phyloP scores from a whole-genome alignment of 2,329 filamentous ascomycete genomes.

The Plenodomus tracheiphilus region DNA sequence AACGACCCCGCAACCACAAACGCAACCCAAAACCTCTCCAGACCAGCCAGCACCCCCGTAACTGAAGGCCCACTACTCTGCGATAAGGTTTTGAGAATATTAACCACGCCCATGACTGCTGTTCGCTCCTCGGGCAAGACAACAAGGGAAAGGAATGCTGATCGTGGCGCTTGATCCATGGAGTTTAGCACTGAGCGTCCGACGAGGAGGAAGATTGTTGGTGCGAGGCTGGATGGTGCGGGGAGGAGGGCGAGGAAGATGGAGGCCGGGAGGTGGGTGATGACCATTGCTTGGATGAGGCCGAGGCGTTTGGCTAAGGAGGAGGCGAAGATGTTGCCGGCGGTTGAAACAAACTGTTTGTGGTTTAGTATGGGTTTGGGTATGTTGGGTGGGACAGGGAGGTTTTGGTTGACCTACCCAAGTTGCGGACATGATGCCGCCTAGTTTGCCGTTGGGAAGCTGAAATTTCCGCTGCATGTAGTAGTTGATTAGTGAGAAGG shows the following conservation, averaged over 20 bases:
- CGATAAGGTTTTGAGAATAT: slow-evolving; percentile 42
- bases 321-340: slow-evolving; percentile 37
- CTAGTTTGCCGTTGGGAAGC: slow-evolving; percentile 56
- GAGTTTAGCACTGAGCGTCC: slow-evolving; percentile 37
- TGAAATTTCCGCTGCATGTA: slow-evolving; percentile 63
- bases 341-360: slow-evolving; percentile 33
- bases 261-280: slow-evolving; percentile 42
- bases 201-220: slow-evolving; percentile 38
- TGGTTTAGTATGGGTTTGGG: neutral
- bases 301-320: slow-evolving; percentile 65
- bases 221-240: slow-evolving; percentile 22
- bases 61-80: slow-evolving; percentile 41
- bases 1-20: slow-evolving; percentile 44
- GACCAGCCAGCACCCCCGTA: slow-evolving; percentile 42
- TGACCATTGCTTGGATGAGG: slow-evolving; percentile 52
- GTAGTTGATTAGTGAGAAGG: slow-evolving; percentile 51
- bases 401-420: slow-evolving; percentile 24
- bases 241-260: slow-evolving; percentile 41
- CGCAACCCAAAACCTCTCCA: slow-evolving; percentile 42
- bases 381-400: too few species aligned
- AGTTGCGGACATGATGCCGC: slow-evolving; percentile 57
- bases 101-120: slow-evolving; percentile 46
- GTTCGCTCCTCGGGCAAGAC: slow-evolving; percentile 42
- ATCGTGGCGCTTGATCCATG: slow-evolving; percentile 46
- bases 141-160: slow-evolving; percentile 40